Base-by-base conservation (phyloP, 139 green algal species). In the Chlorella sorokiniana region DNA sequence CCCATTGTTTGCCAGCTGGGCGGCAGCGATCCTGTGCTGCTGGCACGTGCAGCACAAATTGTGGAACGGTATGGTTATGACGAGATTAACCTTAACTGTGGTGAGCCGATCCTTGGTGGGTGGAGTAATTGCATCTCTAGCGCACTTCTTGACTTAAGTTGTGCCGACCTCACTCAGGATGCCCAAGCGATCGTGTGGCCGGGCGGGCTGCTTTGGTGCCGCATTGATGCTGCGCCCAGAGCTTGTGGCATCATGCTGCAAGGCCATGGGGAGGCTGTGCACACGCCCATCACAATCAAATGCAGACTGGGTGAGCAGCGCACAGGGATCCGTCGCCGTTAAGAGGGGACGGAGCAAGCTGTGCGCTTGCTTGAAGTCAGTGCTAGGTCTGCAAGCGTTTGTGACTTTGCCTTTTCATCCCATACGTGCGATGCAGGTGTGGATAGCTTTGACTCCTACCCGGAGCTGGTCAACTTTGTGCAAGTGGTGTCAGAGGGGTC, bases 81-180 rank as follows among this genome's bases (percentile, higher is more conserved):
- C 61, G 94, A 97, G 79, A 96, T 98, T 84, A 98, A 98, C 88
- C 85, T 98, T 22, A 98, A 98, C 82, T 98, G 95, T 76, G 95
- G 95, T 68, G 56, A 23, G 68, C 35, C n/a, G n/a, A n/a, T n/a
- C n/a, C n/a, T n/a, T n/a, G n/a, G n/a, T n/a, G n/a, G n/a, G n/a
- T n/a, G n/a, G n/a, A n/a, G n/a, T n/a, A n/a, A n/a, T n/a, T n/a
- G n/a, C 59, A 29, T 44, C 6, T 44, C 27, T 44, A 31, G 11
- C 37, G 8, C 35, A 35, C 64, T 31, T 4, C 11, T 37, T 44
- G 27, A 25, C 3, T 25, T 40, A 6, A 27, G 37, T 40, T 33
- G 37, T 48, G 38, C 67, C 38, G n/a, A 11, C 41, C 7, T 3
- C 27, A 9, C 22, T 96, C 87, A 94, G 94, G 94, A 68, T 98